These are phyloP conservation scores for Penicillium sp. DNA, from an alignment of 2,329 filamentous ascomycete species.

Conservation along the genomic window DNA sequence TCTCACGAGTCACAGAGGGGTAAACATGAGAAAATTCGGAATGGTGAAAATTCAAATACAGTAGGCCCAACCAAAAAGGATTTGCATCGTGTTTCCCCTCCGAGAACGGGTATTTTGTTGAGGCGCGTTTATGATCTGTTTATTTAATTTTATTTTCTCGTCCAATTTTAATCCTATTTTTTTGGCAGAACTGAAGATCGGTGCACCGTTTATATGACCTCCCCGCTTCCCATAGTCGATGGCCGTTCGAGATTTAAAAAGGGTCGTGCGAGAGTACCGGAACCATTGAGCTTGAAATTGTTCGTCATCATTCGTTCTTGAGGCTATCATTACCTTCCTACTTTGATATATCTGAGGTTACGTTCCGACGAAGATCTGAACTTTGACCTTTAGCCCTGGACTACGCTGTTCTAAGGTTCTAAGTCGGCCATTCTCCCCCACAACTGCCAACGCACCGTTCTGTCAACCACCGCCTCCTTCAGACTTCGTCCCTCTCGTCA, in stretches of 20 bases:
- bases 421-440: background rate
- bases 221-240: slow-evolving; percentile 38
- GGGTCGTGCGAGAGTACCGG: slow-evolving; percentile 16
- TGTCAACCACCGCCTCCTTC: slow-evolving; percentile 1
- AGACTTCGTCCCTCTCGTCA: slow-evolving; percentile 5
- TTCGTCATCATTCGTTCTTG: slow-evolving; percentile 4
- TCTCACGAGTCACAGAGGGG: slow-evolving; percentile 25
- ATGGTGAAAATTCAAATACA: background rate
- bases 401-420: background rate
- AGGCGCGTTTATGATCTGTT: background rate
- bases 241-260: slow-evolving; percentile 21
- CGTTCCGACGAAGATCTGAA: background rate
- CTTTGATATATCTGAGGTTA: background rate
- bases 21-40: background rate
- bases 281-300: slow-evolving; percentile 16
- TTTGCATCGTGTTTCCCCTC: slow-evolving; percentile 1
- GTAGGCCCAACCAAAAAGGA: slow-evolving; percentile 6
- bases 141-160: background rate
- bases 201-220: slow-evolving; percentile 41
- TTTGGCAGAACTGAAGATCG: slow-evolving; percentile 10
- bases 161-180: slow-evolving; percentile 1
- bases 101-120: slow-evolving; percentile 7
- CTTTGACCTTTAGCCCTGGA: background rate
- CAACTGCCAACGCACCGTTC: background rate
- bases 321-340: slow-evolving; percentile 5